Conservation (phyloP, 495 filamentous ascomycete genomes). For the Talaromyces nanjingensis region DNA sequence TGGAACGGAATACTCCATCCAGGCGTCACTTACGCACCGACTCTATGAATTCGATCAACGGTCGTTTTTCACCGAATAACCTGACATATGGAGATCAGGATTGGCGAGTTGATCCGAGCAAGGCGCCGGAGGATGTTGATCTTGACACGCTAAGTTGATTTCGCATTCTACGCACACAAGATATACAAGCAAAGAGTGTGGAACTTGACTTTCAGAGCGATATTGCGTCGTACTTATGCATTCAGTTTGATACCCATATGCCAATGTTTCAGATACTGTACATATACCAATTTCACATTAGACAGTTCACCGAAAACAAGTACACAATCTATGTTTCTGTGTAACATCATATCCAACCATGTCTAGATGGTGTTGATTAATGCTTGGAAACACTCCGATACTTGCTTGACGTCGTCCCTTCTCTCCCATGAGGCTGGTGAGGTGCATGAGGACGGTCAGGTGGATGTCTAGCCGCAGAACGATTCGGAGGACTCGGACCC, state of each 20-base stretch:
- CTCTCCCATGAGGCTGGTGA: background rate
- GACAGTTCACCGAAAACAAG: background rate
- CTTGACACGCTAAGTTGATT: background rate
- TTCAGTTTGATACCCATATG: conserved; percentile 1
- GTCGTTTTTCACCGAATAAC: background rate
- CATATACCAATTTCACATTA: background rate
- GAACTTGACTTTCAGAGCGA: background rate
- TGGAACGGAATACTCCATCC: background rate
- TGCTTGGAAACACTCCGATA: conserved; percentile 8
- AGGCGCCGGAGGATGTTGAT: conserved; percentile 7
- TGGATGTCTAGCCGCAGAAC: conserved; percentile 3
- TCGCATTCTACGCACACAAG: background rate
- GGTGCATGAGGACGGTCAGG: background rate
- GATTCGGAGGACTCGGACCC: conserved; percentile 7
- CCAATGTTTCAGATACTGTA: background rate
- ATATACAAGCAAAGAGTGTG: background rate
- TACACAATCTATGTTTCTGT: background rate
- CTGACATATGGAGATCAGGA: conserved; percentile 2
- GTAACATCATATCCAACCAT: too few relatives aligned
- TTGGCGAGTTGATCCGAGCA: conserved; percentile 5
- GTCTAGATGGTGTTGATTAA: background rate
- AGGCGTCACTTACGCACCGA: conserved; percentile 1
- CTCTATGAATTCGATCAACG: background rate
- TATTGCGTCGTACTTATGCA: background rate
- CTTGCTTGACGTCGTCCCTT: conserved; percentile 8